phyloP scores from a whole-genome alignment of 345 rosid genomes.

The Hibiscus tridactylites region DNA sequence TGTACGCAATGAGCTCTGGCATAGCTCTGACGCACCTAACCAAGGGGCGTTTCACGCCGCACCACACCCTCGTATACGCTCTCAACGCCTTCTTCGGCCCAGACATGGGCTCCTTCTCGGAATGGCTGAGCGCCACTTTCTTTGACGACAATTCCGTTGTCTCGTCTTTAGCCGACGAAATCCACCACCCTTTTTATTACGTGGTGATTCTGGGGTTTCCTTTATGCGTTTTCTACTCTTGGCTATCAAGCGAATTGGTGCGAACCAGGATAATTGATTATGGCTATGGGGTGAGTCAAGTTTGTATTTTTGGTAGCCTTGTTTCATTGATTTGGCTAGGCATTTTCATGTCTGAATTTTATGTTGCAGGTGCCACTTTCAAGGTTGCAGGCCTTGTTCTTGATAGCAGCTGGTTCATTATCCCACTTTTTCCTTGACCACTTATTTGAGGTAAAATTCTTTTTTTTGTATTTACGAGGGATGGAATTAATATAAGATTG shows the following conservation, averaged over 20 bases:
- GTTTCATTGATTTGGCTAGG: too few species aligned
- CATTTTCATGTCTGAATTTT: background rate
- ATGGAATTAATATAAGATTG: too few species aligned
- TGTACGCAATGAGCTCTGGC: background rate
- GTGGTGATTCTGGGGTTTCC: constrained; percentile 47
- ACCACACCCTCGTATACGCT: background rate
- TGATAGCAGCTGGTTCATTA: background rate
- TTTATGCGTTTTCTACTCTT: constrained; percentile 37
- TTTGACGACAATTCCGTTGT: constrained; percentile 19
- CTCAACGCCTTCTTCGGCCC: background rate
- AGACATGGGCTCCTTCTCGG: background rate
- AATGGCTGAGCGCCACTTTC: constrained; percentile 22
- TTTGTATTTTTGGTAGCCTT: background rate
- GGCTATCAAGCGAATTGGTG: constrained; percentile 36
- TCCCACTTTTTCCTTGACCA: background rate
- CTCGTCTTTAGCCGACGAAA: constrained; percentile 31
- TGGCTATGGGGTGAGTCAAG: constrained; percentile 42
- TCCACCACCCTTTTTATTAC: constrained; percentile 56
- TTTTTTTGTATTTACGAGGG: too few species aligned
- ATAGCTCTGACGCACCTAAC: background rate
- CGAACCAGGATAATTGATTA: constrained; percentile 40
- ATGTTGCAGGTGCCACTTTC: background rate
- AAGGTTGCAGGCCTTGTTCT: background rate
- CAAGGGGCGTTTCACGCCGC: background rate
- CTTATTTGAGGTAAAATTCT: background rate